Evolutionary conservation across 1,139 yeast genomes (phyloP).

Genomic region (Blastobotrys illinoisensis): DNA sequence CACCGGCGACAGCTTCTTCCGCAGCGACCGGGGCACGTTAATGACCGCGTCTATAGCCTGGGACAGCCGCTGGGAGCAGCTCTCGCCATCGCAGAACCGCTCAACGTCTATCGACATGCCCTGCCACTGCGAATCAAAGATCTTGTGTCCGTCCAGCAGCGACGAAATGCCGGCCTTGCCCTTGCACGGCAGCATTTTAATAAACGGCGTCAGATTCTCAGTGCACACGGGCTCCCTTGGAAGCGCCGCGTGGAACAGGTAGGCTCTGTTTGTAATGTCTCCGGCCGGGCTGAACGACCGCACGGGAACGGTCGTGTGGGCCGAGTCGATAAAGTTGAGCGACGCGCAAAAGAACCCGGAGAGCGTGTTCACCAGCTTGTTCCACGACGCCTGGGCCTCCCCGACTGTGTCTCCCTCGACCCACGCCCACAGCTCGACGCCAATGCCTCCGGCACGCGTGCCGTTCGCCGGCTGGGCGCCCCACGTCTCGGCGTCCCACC

Average conservation of each 20-base stretch:
- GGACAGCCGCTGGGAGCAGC: slow-evolving; percentile 52
- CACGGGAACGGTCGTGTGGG: slow-evolving; percentile 71
- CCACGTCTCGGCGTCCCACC: slow-evolving; percentile 92
- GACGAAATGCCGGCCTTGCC: slow-evolving; percentile 89
- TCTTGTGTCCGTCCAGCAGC: slow-evolving; percentile 84
- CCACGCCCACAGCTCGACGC: slow-evolving; percentile 89
- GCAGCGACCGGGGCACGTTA: slow-evolving; percentile 62
- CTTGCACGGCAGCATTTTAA: slow-evolving; percentile 84
- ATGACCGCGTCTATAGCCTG: slow-evolving; percentile 73
- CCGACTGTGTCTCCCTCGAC: slow-evolving; percentile 57
- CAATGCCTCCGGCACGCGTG: slow-evolving; percentile 77
- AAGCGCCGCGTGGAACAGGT: slow-evolving; percentile 72
- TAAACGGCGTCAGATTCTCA: slow-evolving; percentile 90
- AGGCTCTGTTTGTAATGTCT: slow-evolving; percentile 28
- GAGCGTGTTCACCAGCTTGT: slow-evolving; percentile 60
- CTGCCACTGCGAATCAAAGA: slow-evolving; percentile 95
- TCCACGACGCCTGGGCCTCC: slow-evolving; percentile 66
- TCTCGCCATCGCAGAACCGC: slow-evolving; percentile 37
- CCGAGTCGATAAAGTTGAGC: slow-evolving; percentile 75
- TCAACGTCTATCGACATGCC: slow-evolving; percentile 80
- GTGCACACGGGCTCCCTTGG: slow-evolving; percentile 98
- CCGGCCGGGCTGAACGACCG: slow-evolving; percentile 35
- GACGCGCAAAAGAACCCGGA: slow-evolving; percentile 97
- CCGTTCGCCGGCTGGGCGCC: slow-evolving; percentile 79
- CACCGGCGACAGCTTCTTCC: slow-evolving; percentile 61